These are phyloP conservation scores for Leptographium wingfieldii DNA, from an alignment of 2,329 filamentous ascomycete genomes.

Conservation along the genomic window DNA sequence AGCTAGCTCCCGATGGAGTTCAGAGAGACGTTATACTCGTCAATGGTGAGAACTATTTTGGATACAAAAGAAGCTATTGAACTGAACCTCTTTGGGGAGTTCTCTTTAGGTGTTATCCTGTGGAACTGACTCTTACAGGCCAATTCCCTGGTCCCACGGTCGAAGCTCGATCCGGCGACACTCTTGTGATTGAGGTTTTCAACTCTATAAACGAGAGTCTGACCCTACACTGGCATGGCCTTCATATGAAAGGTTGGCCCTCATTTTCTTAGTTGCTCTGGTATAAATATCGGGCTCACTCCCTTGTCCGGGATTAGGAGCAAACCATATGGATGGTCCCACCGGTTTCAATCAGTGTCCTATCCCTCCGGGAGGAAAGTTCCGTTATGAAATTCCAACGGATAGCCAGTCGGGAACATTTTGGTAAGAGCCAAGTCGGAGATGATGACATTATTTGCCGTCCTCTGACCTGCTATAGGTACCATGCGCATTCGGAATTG, in stretches of 20 bases:
- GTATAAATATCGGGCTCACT: neutral
- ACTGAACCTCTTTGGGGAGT: no score
- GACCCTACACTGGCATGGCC: slow-evolving; percentile 34
- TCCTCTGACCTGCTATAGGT: neutral
- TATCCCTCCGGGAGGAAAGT: slow-evolving; percentile 47
- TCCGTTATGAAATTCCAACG: slow-evolving; percentile 38
- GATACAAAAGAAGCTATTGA: no score
- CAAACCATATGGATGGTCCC: slow-evolving; percentile 56
- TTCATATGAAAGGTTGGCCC: slow-evolving; percentile 20
- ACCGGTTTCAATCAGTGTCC: slow-evolving; percentile 52
- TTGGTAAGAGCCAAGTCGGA: slow-evolving; percentile 27
- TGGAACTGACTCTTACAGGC: slow-evolving; percentile 1
- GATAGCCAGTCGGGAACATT: slow-evolving; percentile 22
- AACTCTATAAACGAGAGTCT: slow-evolving; percentile 29
- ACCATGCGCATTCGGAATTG: slow-evolving; percentile 57
- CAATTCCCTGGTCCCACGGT: slow-evolving; percentile 36
- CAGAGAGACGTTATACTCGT: slow-evolving; percentile 34
- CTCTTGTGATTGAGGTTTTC: slow-evolving; percentile 26
- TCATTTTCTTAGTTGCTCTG: neutral
- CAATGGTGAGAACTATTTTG: slow-evolving; percentile 23
- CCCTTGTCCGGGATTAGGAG: neutral
- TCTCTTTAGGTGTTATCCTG: no score
- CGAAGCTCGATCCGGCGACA: slow-evolving; percentile 33
- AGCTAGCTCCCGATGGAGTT: slow-evolving; percentile 35
- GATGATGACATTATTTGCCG: neutral